Evolutionary conservation across 192 early-diverging fungal genomes (phyloP).

Genomic region (Linnemannia schmuckeri): DNA sequence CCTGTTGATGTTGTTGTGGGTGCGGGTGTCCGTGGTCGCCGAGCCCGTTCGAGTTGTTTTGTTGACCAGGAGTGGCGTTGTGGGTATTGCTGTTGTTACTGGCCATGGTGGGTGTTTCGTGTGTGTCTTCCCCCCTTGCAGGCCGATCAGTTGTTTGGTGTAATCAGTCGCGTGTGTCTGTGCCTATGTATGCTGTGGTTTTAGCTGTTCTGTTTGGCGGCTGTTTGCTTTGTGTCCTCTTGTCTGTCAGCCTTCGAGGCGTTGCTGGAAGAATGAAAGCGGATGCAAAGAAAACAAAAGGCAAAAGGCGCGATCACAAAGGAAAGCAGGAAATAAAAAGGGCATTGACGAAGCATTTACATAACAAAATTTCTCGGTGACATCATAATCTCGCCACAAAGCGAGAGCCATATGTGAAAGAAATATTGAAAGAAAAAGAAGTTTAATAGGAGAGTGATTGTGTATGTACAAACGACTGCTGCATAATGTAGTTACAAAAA

Average conservation of each 20-base stretch:
- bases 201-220: neutral
- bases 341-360: neutral
- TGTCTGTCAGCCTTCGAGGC: neutral
- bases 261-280: neutral
- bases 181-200: neutral
- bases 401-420: neutral
- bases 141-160: neutral
- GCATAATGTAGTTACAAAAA: slow-evolving; percentile 23
- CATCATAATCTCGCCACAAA: neutral
- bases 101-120: slow-evolving; percentile 1
- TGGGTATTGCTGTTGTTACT: slow-evolving; percentile 12
- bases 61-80: neutral
- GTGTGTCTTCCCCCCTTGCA: neutral
- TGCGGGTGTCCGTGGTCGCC: neutral
- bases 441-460: neutral
- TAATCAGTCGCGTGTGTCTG: neutral
- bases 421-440: neutral
- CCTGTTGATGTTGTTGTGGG: neutral
- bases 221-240: neutral
- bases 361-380: no score
- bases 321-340: neutral
- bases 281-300: neutral
- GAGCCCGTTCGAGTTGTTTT: neutral
- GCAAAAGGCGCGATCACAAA: neutral
- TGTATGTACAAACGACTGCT: slow-evolving; percentile 33